Percentiles rank a stretch among this genome's conserved stretches.
Evolutionary conservation across 2,329 filamentous ascomycete species (phyloP).

Genomic region (Aurifilum marmelostoma): DNA sequence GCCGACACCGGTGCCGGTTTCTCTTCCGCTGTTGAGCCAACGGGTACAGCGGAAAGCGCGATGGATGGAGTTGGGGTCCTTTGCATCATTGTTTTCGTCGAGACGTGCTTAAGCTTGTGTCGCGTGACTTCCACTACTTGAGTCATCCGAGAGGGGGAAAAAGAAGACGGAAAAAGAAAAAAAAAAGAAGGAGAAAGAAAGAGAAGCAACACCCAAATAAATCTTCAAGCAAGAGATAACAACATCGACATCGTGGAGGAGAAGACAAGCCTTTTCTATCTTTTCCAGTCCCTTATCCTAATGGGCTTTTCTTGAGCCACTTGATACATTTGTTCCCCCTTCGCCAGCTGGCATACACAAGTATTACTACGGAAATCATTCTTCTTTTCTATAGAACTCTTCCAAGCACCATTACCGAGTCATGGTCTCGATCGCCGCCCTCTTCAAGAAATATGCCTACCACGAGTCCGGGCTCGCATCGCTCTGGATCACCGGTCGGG

Average conservation of each 20-base stretch:
- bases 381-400: too few species aligned
- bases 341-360: neutral
- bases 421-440: conserved; percentile 25
- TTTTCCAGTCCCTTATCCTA: neutral
- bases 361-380: neutral
- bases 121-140: neutral
- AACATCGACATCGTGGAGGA: neutral
- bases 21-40: too few species aligned
- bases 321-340: neutral
- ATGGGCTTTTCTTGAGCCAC: neutral
- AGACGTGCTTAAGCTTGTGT: neutral
- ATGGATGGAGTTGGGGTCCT: neutral
- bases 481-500: conserved; percentile 48
- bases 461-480: conserved; percentile 54
- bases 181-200: neutral
- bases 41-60: neutral
- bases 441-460: conserved; percentile 35
- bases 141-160: neutral
- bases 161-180: too few species aligned
- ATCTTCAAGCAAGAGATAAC: neutral
- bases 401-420: neutral
- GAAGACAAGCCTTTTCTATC: neutral
- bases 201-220: neutral
- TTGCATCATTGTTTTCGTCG: neutral
- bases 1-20: conserved; percentile 8